Evolutionary conservation across 202 grass and related monocot genomes (phyloP), one percentile per base, ranked within the genome.

Genomic region (Zizania palustris): DNA sequence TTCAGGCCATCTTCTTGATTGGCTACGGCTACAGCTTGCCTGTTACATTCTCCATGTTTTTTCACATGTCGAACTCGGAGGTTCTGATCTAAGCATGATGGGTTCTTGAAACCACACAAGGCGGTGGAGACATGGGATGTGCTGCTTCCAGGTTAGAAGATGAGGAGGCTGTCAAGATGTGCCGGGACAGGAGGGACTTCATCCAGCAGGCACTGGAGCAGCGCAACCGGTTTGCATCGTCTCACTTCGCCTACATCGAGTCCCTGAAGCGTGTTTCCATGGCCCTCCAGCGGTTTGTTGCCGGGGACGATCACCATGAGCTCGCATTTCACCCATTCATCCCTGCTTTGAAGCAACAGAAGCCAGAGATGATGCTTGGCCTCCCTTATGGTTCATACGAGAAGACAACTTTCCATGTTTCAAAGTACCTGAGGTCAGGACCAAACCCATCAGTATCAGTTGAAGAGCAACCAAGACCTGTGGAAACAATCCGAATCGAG

Each of bases 121-220:
- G 19, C 18, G 71, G 53, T 78, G 80, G 80, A 92, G 85, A 98
- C 72, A 99, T 99, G 96, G 96, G 96, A 99, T 99, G 96, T 81
- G 91, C 92, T 71, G 87, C 92, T 83, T 99, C 96, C 59, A 92
- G 88, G 76, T 81, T 96, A 77, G 87, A 99, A 93, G 96, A 99
- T 79, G 89, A 90, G 63, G 96, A 99, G 80, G 92, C 87, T 83
- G 96, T 99, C 45, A 93, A 83, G 77, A 85, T 99, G 63, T 99
- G 96, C 75, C 85, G 80, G 64, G 96, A 99, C 78, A 85, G 96
- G 63, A 92, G 80, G 65, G 89, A 99, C 64, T 93, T 96, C 74
- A 99, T 99, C 71, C 93, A 96, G 74, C 83, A 99, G 80, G 96
- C 96, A 51, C 67, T 96, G 36, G 87, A 96, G 44, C 89, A 99